phyloP scores from a whole-genome alignment of 164 flowering plant species.

The Cinnamomum micranthum region DNA sequence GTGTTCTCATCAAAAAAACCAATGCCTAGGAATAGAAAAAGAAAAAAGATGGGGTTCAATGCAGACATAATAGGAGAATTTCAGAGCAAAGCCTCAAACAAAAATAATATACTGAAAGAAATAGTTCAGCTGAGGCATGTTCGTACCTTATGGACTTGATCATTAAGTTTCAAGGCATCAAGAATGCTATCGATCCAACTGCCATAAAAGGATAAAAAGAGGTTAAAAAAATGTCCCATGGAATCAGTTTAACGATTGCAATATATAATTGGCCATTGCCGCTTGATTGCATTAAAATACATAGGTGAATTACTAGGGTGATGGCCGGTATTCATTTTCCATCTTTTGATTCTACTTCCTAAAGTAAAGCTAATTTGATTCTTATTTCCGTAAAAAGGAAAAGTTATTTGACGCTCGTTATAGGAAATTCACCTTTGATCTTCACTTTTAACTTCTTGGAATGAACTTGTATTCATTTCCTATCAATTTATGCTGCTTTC shows the following conservation, averaged over 20 bases:
- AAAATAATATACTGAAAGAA: not conserved
- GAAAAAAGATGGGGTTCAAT: conserved; percentile 5
- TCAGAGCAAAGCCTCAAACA: not conserved
- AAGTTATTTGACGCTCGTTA: too few relatives aligned
- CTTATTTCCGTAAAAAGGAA: too few relatives aligned
- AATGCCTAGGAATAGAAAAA: conserved; percentile 17
- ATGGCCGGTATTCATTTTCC: too few relatives aligned
- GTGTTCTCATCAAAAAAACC: conserved; percentile 19
- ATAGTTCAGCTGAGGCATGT: not conserved
- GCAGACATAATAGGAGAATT: not conserved
- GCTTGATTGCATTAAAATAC: not conserved
- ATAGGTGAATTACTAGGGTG: not conserved
- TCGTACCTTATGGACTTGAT: conserved; percentile 30
- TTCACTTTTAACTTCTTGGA: too few relatives aligned
- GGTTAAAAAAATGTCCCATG: not conserved
- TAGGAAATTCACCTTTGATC: too few relatives aligned
- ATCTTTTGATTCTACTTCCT: too few relatives aligned
- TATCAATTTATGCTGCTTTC: too few relatives aligned
- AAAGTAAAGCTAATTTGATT: too few relatives aligned
- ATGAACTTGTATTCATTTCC: too few relatives aligned
- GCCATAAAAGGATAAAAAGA: conserved; percentile 11
- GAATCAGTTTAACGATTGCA: not conserved
- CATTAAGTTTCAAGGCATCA: conserved; percentile 65
- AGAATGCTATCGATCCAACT: conserved; percentile 84
- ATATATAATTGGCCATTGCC: not conserved